Conservation (phyloP, 495 filamentous ascomycete species). For the Polyplosphaeria fusca region DNA sequence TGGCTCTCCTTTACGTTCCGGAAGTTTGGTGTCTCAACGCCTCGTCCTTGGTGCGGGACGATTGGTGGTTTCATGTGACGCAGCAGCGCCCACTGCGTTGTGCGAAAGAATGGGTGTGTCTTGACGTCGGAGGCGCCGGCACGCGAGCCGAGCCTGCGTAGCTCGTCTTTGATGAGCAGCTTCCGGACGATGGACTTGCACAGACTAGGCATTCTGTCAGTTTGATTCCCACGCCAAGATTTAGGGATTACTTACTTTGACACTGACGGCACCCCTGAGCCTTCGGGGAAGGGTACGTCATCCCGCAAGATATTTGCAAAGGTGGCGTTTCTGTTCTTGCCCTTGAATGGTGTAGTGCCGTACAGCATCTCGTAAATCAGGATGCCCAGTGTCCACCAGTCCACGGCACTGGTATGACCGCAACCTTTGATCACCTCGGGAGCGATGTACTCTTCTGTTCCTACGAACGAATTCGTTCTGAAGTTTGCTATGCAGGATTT, state of each 20-base stretch:
- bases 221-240: slow-evolving; percentile 5
- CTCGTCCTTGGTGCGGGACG: slow-evolving; percentile 87
- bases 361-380: slow-evolving; percentile 99
- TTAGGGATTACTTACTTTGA: slow-evolving; percentile 67
- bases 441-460: slow-evolving; percentile 97
- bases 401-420: slow-evolving; percentile 95
- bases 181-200: slow-evolving; percentile 98
- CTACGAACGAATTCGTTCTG: slow-evolving; percentile 96
- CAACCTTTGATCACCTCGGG: slow-evolving; percentile 98
- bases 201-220: slow-evolving; percentile 55
- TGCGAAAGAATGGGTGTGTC: slow-evolving; percentile 90
- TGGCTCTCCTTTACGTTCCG: slow-evolving; percentile 95
- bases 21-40: slow-evolving; percentile 93
- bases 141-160: slow-evolving; percentile 86
- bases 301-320: slow-evolving; percentile 97
- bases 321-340: slow-evolving; percentile 96
- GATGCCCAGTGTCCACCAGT: slow-evolving; percentile 99
- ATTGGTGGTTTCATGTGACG: slow-evolving; percentile 99
- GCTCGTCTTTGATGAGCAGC: slow-evolving; percentile 95
- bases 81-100: slow-evolving; percentile 93
- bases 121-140: slow-evolving; percentile 97
- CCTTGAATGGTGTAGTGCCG: slow-evolving; percentile 97
- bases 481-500: slow-evolving; percentile 99
- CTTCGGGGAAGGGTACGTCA: slow-evolving; percentile 91
- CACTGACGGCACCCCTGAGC: slow-evolving; percentile 75